phyloP scores from a whole-genome alignment of 2,329 filamentous ascomycete genomes.

The Tolypocladium sp. region DNA sequence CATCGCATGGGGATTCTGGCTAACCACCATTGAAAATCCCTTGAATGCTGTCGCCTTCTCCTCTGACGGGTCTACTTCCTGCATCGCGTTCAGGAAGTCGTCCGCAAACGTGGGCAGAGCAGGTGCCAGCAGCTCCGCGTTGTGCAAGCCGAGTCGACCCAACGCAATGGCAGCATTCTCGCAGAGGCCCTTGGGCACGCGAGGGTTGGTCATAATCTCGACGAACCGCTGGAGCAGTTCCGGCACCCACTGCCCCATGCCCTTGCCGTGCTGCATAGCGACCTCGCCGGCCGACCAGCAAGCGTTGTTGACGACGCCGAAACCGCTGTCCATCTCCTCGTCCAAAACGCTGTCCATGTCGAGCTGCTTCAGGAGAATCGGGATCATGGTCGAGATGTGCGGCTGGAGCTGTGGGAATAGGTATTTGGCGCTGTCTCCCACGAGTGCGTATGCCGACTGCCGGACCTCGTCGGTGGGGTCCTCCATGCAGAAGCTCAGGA shows the following conservation, averaged over 20 bases:
- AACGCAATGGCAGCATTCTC: conserved; percentile 94
- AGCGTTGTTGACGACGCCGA: conserved; percentile 94
- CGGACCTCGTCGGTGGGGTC: conserved; percentile 86
- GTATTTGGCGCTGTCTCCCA: conserved; percentile 91
- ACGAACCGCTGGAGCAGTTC: conserved; percentile 69
- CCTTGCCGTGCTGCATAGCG: conserved; percentile 65
- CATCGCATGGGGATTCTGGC: conserved; percentile 84
- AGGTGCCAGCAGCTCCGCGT: conserved; percentile 66
- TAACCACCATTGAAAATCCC: conserved; percentile 78
- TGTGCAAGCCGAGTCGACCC: conserved; percentile 75
- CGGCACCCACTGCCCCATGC: conserved; percentile 68
- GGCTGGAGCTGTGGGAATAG: conserved; percentile 74
- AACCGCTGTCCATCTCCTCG: conserved; percentile 74
- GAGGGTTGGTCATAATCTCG: conserved; percentile 74
- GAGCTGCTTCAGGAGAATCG: conserved; percentile 77
- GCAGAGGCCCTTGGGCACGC: conserved; percentile 75
- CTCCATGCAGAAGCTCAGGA: conserved; percentile 86
- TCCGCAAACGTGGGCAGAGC: conserved; percentile 73
- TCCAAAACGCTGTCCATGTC: conserved; percentile 70
- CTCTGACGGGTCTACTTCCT: conserved; percentile 76
- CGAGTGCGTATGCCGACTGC: conserved; percentile 88
- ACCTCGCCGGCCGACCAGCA: conserved; percentile 97
- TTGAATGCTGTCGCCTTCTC: conserved; percentile 92
- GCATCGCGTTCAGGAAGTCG: conserved; percentile 73
- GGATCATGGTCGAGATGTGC: conserved; percentile 64